These are phyloP conservation scores for Quercus lobata DNA, from an alignment of 331 rosid species.

Conservation along the genomic window DNA sequence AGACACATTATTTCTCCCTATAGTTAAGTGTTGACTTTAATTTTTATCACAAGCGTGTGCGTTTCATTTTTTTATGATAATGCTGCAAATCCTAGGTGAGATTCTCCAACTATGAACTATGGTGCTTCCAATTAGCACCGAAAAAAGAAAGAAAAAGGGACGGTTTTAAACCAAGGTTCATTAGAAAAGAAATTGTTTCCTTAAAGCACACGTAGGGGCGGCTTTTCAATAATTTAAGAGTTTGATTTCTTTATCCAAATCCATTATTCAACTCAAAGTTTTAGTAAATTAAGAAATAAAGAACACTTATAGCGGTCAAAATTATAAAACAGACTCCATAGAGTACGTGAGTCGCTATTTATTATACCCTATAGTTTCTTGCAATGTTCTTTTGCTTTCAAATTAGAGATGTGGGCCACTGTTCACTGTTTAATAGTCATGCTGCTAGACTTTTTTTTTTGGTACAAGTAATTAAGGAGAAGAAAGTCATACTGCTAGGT, in stretches of 20 bases:
- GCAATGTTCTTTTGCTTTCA: neutral
- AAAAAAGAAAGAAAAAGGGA: neutral
- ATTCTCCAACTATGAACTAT: slow-evolving; percentile 22
- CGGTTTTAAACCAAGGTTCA: neutral
- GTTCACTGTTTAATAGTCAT: neutral
- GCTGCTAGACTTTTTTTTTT: neutral
- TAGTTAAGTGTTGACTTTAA: slow-evolving; percentile 17
- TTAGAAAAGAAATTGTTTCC: neutral
- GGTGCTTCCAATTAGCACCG: neutral
- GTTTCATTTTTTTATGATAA: slow-evolving; percentile 1
- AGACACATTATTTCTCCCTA: neutral
- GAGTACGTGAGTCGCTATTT: neutral
- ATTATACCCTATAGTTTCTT: too few species aligned
- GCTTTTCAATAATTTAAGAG: neutral
- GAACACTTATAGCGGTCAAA: neutral
- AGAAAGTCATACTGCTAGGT: too few species aligned
- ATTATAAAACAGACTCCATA: neutral
- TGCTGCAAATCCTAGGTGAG: neutral
- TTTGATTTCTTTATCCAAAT: neutral
- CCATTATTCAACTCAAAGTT: too few species aligned
- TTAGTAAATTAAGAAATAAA: neutral
- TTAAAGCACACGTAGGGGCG: neutral
- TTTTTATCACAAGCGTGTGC: slow-evolving; percentile 20
- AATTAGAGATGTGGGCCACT: neutral
- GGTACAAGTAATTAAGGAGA: too few species aligned